Conservation (phyloP, 2,329 filamentous ascomycete genomes). For the Aspergillus ochraceus region DNA sequence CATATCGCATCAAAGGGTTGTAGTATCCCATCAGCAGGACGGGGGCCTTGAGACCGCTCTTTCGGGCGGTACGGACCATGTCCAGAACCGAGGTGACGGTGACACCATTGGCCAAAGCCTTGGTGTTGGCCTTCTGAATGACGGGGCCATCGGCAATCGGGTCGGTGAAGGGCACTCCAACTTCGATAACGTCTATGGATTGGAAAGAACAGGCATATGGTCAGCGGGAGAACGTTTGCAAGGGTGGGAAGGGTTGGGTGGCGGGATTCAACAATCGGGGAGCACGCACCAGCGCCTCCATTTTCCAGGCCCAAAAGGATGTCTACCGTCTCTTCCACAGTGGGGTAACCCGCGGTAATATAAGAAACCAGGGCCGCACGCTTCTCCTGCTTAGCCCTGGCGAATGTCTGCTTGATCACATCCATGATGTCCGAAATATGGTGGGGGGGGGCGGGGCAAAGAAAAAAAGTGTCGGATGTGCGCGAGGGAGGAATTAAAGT, state of each 20-base stretch:
- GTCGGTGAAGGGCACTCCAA: conserved; percentile 95
- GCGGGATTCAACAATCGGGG: neutral
- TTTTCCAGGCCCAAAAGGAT: conserved; percentile 87
- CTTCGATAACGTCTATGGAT: conserved; percentile 79
- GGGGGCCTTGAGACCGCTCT: conserved; percentile 74
- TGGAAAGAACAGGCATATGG: neutral
- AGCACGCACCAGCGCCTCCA: conserved; percentile 75
- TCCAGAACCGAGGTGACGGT: conserved; percentile 76
- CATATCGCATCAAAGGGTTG: conserved; percentile 91
- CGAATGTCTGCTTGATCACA: conserved; percentile 57
- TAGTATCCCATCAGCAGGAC: conserved; percentile 98
- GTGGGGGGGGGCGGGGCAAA: conserved; percentile 11
- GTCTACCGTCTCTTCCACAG: conserved; percentile 75
- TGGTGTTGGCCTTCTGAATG: conserved; percentile 92
- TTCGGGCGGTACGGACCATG: conserved; percentile 79
- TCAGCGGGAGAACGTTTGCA: neutral
- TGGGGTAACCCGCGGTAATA: conserved; percentile 91
- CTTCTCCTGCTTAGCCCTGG: conserved; percentile 56
- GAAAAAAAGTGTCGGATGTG: conserved; percentile 7
- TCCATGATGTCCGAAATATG: conserved; percentile 44
- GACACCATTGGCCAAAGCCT: conserved; percentile 84
- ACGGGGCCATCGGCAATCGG: conserved; percentile 97
- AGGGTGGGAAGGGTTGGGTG: neutral
- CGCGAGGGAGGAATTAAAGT: neutral
- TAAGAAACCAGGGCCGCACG: conserved; percentile 89